Conservation (phyloP, 2,329 filamentous ascomycete species). For the Akanthomyces dipterigenus region DNA sequence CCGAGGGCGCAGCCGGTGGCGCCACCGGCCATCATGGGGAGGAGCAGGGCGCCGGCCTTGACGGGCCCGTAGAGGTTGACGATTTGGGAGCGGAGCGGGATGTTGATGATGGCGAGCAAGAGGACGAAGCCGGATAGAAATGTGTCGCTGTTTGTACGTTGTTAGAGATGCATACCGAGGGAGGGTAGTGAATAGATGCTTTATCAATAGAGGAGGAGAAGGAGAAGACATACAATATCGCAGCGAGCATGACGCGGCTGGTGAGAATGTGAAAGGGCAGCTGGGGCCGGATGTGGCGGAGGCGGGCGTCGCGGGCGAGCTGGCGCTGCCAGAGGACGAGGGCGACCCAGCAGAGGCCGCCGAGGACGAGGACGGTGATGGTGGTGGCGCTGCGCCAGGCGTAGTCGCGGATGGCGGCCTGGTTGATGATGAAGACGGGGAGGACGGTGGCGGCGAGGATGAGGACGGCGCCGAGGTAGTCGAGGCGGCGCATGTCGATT, state of each 20-base stretch:
- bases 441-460: conserved; percentile 17
- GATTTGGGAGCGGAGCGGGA: conserved; percentile 19
- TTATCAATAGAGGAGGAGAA: background rate
- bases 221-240: conserved; percentile 11
- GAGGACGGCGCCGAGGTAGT: conserved; percentile 13
- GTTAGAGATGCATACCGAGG: background rate
- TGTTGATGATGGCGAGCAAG: conserved; percentile 17
- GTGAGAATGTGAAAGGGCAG: conserved; percentile 17
- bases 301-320: conserved; percentile 10
- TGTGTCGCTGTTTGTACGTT: conserved; percentile 12
- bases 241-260: conserved; percentile 16
- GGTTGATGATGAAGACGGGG: conserved; percentile 20
- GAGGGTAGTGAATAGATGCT: no score
- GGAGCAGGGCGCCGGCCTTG: conserved; percentile 18
- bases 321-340: conserved; percentile 17
- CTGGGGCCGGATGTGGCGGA: conserved; percentile 15
- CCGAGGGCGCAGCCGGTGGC: conserved; percentile 16
- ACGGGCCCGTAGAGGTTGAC: conserved; percentile 18
- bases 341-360: conserved; percentile 16
- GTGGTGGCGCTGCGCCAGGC: conserved; percentile 17
- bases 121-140: conserved; percentile 18
- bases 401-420: conserved; percentile 17
- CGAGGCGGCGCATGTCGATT: conserved; percentile 3
- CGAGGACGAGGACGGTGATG: conserved; percentile 15
- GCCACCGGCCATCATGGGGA: conserved; percentile 18